These are phyloP conservation scores for Lithocarpus polystachyus DNA, from an alignment of 306 rosid species.

Conservation along the genomic window DNA sequence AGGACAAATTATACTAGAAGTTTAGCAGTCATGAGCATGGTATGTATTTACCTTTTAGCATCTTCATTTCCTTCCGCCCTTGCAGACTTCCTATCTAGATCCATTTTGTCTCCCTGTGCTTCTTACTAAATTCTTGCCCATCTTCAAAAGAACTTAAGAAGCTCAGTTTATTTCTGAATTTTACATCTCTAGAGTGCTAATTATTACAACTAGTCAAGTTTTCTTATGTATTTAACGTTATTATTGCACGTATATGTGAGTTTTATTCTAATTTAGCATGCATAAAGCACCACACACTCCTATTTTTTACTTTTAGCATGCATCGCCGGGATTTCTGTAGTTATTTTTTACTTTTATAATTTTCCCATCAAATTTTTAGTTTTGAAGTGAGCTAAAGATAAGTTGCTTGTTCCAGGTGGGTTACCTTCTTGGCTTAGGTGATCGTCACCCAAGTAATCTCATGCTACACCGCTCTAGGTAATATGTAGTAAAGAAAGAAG, in stretches of 20 bases:
- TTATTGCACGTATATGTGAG: neutral
- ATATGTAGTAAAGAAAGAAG: constrained; percentile 16
- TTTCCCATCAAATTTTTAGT: neutral
- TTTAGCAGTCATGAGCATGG: constrained; percentile 99
- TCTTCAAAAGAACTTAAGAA: neutral
- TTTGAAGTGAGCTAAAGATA: constrained; percentile 7
- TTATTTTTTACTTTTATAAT: neutral
- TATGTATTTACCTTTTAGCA: constrained; percentile 17
- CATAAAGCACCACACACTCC: neutral
- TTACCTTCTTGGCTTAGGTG: constrained; percentile 98
- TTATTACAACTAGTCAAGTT: neutral
- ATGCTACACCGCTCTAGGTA: constrained; percentile 93
- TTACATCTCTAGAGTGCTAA: neutral
- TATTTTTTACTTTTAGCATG: too few relatives aligned
- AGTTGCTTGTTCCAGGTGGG: constrained; percentile 65
- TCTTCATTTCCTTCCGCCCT: neutral
- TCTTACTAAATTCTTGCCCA: neutral
- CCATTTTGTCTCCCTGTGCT: neutral
- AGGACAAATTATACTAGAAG: constrained; percentile 97
- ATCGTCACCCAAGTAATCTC: constrained; percentile 99
- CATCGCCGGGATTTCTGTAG: neutral
- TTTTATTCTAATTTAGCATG: neutral
- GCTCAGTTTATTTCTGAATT: neutral
- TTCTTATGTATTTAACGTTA: neutral
- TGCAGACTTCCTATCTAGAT: neutral